phyloP scores from a whole-genome alignment of 192 early-diverging fungal species.

The Backusella westeae region DNA sequence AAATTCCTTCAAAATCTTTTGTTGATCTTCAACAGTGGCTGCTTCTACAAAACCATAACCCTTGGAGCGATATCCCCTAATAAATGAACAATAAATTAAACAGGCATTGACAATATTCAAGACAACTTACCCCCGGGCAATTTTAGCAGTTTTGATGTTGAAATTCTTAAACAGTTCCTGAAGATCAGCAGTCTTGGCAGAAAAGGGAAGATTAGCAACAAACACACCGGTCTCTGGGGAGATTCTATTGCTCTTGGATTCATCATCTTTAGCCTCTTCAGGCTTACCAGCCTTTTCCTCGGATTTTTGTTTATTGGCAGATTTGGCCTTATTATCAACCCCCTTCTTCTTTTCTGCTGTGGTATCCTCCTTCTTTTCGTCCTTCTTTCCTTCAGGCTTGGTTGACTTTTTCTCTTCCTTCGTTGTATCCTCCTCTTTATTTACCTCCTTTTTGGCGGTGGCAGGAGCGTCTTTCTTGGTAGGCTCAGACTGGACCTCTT shows the following conservation, averaged over 20 bases:
- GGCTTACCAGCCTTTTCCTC: neutral
- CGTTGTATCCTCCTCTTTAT: neutral
- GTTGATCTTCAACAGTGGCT: constrained; percentile 72
- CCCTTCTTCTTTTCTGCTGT: neutral
- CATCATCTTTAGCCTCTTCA: neutral
- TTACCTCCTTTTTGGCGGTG: neutral
- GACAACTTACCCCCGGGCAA: constrained; percentile 51
- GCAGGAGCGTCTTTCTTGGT: neutral
- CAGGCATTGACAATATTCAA: too few species aligned
- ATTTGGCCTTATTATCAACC: neutral
- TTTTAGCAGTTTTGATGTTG: constrained; percentile 74
- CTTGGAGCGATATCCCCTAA: constrained; percentile 65
- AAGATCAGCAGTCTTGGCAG: constrained; percentile 66
- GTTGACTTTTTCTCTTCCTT: neutral
- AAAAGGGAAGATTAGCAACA: constrained; percentile 80
- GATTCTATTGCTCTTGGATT: constrained; percentile 24
- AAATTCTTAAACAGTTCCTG: constrained; percentile 77
- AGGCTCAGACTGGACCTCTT: neutral
- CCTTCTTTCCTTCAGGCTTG: neutral
- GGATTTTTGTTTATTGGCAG: neutral
- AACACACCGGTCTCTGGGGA: constrained; percentile 70
- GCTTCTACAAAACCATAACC: constrained; percentile 97
- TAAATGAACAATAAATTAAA: neutral
- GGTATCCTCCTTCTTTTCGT: neutral
- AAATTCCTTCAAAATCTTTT: constrained; percentile 65